phyloP scores from a whole-genome alignment of 164 flowering plant species.

The Vitis riparia region DNA sequence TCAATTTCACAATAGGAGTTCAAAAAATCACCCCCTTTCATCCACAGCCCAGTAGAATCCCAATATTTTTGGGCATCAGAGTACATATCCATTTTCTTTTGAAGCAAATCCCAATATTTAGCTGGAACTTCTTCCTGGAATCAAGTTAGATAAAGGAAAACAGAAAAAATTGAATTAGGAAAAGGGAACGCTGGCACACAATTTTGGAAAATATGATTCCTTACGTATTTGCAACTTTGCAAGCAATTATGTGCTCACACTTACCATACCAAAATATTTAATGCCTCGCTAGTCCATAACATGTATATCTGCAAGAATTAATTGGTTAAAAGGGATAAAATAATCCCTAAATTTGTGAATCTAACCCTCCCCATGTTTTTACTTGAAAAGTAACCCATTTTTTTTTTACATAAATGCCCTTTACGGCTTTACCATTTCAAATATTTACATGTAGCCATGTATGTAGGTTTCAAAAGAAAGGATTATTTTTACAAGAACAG shows the following conservation, averaged over 20 bases:
- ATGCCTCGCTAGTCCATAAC: background rate
- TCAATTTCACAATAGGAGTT: too few relatives aligned
- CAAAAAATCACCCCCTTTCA: background rate
- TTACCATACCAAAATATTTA: background rate
- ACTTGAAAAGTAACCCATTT: too few relatives aligned
- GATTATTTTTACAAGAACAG: too few relatives aligned
- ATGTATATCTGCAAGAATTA: background rate
- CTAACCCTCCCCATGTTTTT: too few relatives aligned
- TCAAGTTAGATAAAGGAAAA: background rate
- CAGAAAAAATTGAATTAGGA: background rate
- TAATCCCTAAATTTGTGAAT: too few relatives aligned
- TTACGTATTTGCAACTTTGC: background rate
- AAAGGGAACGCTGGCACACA: background rate
- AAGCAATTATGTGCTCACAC: background rate
- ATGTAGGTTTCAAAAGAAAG: too few relatives aligned
- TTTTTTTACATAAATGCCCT: too few relatives aligned
- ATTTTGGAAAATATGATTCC: background rate
- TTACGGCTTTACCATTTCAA: too few relatives aligned
- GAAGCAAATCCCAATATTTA: background rate
- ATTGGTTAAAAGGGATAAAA: background rate
- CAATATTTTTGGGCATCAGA: background rate
- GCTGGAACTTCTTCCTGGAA: background rate
- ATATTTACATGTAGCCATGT: too few relatives aligned
- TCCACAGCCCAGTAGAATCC: background rate
- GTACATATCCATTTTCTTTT: background rate